Conservation (phyloP, 345 rosid genomes). For the Lepidium didymum region DNA sequence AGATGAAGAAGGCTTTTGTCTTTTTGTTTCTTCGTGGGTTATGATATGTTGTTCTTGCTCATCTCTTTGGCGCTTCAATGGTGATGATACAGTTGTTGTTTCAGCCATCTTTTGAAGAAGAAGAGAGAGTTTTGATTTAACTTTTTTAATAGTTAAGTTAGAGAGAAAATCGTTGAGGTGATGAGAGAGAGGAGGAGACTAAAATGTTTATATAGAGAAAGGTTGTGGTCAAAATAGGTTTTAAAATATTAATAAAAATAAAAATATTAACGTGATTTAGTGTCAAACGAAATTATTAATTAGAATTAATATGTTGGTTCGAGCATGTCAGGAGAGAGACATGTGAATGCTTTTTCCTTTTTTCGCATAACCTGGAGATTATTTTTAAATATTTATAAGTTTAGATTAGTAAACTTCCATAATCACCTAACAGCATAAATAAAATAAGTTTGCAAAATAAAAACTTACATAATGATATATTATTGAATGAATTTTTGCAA, state of each 20-base stretch:
- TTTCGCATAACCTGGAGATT: conserved; percentile 18
- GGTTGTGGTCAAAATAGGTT: conserved; percentile 39
- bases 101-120: conserved; percentile 40
- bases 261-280: conserved; percentile 6
- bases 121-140: background rate
- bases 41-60: conserved; percentile 33
- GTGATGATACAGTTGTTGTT: background rate
- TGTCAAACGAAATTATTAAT: conserved; percentile 2
- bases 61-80: conserved; percentile 53
- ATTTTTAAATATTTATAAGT: background rate
- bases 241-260: no score
- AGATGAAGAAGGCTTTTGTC: conserved; percentile 33
- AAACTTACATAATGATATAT: no score
- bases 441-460: no score
- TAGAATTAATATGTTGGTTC: conserved; percentile 15
- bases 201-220: conserved; percentile 49
- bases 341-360: conserved; percentile 20
- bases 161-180: conserved; percentile 11
- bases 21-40: conserved; percentile 33
- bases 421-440: no score
- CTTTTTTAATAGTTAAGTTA: background rate
- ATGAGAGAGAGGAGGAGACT: conserved; percentile 40
- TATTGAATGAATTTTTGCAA: no score
- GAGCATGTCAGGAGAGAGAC: conserved; percentile 28
- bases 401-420: no score